Conservation (phyloP, 2,329 filamentous ascomycete genomes). For the Plectosphaerella sp. region DNA sequence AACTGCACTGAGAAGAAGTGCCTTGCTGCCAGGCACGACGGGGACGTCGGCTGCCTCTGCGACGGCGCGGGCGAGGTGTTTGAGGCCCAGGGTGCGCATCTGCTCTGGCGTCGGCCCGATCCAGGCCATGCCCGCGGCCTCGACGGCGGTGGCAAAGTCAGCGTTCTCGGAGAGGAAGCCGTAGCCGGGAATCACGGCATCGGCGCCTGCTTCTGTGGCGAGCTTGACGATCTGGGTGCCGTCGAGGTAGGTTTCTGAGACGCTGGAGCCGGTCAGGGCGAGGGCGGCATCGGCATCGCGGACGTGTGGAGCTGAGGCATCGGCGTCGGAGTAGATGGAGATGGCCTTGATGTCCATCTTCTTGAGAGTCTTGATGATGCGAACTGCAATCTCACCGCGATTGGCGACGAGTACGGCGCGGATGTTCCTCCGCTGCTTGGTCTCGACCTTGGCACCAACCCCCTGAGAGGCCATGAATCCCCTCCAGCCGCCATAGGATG, state of each 20-base stretch:
- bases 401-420: constrained; percentile 61
- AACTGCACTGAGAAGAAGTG: constrained; percentile 18
- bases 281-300: constrained; percentile 62
- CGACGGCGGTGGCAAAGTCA: constrained; percentile 51
- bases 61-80: constrained; percentile 30
- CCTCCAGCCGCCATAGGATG: constrained; percentile 24
- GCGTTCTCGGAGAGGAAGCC: constrained; percentile 63
- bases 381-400: constrained; percentile 69
- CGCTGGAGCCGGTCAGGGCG: constrained; percentile 49
- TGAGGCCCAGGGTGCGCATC: constrained; percentile 31
- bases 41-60: constrained; percentile 24
- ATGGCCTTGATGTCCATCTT: constrained; percentile 65
- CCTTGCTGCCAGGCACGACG: constrained; percentile 26
- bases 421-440: constrained; percentile 7
- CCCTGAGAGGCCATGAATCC: constrained; percentile 15
- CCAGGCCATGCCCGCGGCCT: constrained; percentile 51
- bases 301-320: constrained; percentile 64
- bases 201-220: constrained; percentile 40
- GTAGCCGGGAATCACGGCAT: constrained; percentile 64
- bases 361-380: constrained; percentile 63
- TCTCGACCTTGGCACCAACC: neutral
- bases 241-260: constrained; percentile 57
- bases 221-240: constrained; percentile 54
- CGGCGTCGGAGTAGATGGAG: constrained; percentile 61
- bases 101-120: constrained; percentile 50